phyloP scores from a whole-genome alignment of 495 filamentous ascomycete species.

The Pseudotulostoma volvatum region DNA sequence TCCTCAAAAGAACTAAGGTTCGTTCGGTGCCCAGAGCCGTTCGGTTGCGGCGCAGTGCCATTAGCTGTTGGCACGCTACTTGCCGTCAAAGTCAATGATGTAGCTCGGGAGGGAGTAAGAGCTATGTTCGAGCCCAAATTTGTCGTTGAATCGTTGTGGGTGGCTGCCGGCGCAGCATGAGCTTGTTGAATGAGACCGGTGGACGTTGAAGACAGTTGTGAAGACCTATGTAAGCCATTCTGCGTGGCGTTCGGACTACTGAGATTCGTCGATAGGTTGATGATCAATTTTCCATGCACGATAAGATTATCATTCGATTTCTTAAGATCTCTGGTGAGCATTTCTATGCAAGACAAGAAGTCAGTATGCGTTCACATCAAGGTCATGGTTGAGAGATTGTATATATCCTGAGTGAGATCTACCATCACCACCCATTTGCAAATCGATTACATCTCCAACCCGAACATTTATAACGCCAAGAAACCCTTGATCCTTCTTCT shows the following conservation, averaged over 20 bases:
- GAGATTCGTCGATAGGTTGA: conserved; percentile 87
- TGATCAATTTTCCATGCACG: conserved; percentile 92
- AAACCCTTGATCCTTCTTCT: conserved; percentile 99
- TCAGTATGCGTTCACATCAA: too few species aligned
- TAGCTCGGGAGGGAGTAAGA: conserved; percentile 24
- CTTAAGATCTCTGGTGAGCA: conserved; percentile 96
- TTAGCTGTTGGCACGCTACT: conserved; percentile 13
- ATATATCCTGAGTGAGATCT: conserved; percentile 25
- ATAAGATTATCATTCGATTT: conserved; percentile 97
- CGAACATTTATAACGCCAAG: conserved; percentile 94
- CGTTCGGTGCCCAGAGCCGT: conserved; percentile 25
- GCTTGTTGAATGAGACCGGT: conserved; percentile 28
- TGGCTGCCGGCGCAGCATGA: conserved; percentile 17
- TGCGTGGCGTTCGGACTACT: conserved; percentile 33
- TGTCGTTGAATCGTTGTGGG: conserved; percentile 13
- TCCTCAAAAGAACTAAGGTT: conserved; percentile 91
- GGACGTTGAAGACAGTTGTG: conserved; percentile 22
- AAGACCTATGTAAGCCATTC: conserved; percentile 23
- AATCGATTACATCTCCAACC: conserved; percentile 81
- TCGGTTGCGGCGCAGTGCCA: conserved; percentile 26
- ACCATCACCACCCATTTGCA: conserved; percentile 85
- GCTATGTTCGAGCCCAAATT: conserved; percentile 21
- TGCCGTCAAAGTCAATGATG: conserved; percentile 19
- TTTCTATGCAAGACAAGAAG: conserved; percentile 37
- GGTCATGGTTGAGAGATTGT: too few species aligned